A percentile compares a stretch with the other conserved stretches of the same genome.
Conservation (phyloP, 768 basidiomycete genomes). For the Agaricus blazei region DNA sequence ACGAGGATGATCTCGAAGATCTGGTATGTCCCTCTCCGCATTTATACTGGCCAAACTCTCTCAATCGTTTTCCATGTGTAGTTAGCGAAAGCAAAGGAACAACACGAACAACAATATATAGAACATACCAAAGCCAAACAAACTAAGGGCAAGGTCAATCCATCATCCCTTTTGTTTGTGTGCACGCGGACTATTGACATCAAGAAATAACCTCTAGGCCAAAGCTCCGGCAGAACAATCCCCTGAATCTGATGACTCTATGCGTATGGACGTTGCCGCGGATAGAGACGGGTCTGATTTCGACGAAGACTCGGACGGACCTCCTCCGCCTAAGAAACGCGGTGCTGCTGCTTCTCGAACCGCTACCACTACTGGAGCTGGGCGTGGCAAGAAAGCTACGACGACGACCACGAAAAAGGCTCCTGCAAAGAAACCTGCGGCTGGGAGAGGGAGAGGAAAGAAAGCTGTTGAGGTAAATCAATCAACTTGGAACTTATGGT, state of each 20-base stretch:
- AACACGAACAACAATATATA: constrained; percentile 58
- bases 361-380: constrained; percentile 29
- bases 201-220: constrained; percentile 25
- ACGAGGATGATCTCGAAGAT: constrained; percentile 74
- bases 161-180: neutral
- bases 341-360: constrained; percentile 22
- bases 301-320: constrained; percentile 46
- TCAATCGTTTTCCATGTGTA: constrained; percentile 19
- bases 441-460: constrained; percentile 49
- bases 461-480: constrained; percentile 34
- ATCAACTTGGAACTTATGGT: neutral
- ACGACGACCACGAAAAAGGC: constrained; percentile 30
- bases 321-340: constrained; percentile 40
- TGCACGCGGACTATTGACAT: neutral
- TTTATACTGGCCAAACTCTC: neutral
- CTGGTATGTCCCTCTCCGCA: constrained; percentile 39
- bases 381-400: constrained; percentile 20
- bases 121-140: constrained; percentile 38
- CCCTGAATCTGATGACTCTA: constrained; percentile 67
- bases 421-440: constrained; percentile 30
- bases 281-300: constrained; percentile 45
- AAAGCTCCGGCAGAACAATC: constrained; percentile 47
- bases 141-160: constrained; percentile 38
- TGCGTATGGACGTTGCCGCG: constrained; percentile 70
- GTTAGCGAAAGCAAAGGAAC: constrained; percentile 67